phyloP scores from a whole-genome alignment of 2,329 filamentous ascomycete genomes.

The Hysterium pulicare region DNA sequence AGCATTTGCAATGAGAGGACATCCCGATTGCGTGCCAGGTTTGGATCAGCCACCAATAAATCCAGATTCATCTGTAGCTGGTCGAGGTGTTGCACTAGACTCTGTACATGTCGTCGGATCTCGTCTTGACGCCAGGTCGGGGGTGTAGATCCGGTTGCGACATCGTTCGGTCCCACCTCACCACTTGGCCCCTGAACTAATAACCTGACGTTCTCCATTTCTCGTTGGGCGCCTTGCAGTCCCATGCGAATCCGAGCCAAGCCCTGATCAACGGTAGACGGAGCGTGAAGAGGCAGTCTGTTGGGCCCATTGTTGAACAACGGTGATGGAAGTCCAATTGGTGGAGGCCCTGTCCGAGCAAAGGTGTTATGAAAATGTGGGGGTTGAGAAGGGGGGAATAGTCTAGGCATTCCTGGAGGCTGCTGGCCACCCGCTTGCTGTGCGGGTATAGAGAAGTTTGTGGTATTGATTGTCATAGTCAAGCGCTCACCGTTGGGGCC shows the following conservation, averaged over 20 bases:
- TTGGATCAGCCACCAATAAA: conserved; percentile 18
- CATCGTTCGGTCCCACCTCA: conserved; percentile 1
- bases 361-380: conserved; percentile 18
- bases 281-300: neutral
- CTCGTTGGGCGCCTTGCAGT: conserved; percentile 25
- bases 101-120: conserved; percentile 24
- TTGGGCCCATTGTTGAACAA: neutral
- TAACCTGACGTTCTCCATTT: conserved; percentile 29
- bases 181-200: conserved; percentile 17
- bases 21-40: conserved; percentile 26
- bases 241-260: conserved; percentile 20
- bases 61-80: conserved; percentile 25
- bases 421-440: neutral
- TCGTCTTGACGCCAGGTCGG: conserved; percentile 29
- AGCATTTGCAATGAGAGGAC: conserved; percentile 27
- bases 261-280: conserved; percentile 12
- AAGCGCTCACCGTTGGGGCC: conserved; percentile 53
- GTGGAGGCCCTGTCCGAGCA: conserved; percentile 12
- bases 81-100: conserved; percentile 21
- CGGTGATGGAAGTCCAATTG: conserved; percentile 6
- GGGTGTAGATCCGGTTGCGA: conserved; percentile 5
- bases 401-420: conserved; percentile 11
- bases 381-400: conserved; percentile 21
- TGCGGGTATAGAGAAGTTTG: conserved; percentile 24
- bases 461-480: conserved; percentile 52